phyloP scores from a whole-genome alignment of 108 stramenopile species.

The Stephanodiscus minutulus region DNA sequence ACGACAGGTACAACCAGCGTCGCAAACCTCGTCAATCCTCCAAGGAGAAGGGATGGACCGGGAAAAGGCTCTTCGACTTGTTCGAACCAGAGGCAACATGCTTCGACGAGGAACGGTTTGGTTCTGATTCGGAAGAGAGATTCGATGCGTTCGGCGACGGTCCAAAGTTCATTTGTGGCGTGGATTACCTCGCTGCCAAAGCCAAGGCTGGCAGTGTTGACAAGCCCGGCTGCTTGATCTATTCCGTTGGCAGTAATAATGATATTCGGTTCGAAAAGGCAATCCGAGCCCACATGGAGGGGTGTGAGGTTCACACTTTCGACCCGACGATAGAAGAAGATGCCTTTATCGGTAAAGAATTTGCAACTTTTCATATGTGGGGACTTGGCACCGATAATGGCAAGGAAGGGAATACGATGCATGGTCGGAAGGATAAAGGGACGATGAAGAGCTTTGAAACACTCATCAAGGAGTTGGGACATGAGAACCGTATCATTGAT shows the following conservation, averaged over 20 bases:
- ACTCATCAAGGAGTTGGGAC: constrained; percentile 38
- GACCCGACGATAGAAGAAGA: constrained; percentile 32
- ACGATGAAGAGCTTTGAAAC: constrained; percentile 27
- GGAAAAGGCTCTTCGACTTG: not conserved
- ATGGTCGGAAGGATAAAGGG: not conserved
- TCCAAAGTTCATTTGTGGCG: constrained; percentile 42
- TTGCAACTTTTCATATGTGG: constrained; percentile 41
- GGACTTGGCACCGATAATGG: constrained; percentile 34
- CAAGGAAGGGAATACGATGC: not conserved
- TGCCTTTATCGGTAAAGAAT: constrained; percentile 27
- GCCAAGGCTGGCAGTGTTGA: constrained; percentile 10
- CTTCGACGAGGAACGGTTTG: constrained; percentile 39
- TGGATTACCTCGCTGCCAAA: constrained; percentile 28
- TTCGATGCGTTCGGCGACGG: constrained; percentile 43
- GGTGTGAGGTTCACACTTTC: constrained; percentile 48
- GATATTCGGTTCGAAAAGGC: constrained; percentile 35
- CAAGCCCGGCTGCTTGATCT: constrained; percentile 17
- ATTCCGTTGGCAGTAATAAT: constrained; percentile 46
- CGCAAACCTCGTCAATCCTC: not conserved
- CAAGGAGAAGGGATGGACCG: not conserved
- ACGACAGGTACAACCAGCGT: not conserved
- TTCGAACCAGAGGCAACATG: constrained; percentile 43
- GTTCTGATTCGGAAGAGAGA: not conserved
- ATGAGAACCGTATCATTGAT: constrained; percentile 37
- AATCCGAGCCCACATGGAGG: constrained; percentile 15